Evolutionary conservation across 2,329 filamentous ascomycete genomes (phyloP), one percentile per base, ranked within the genome.

Genomic region (Fusarium circinatum): DNA sequence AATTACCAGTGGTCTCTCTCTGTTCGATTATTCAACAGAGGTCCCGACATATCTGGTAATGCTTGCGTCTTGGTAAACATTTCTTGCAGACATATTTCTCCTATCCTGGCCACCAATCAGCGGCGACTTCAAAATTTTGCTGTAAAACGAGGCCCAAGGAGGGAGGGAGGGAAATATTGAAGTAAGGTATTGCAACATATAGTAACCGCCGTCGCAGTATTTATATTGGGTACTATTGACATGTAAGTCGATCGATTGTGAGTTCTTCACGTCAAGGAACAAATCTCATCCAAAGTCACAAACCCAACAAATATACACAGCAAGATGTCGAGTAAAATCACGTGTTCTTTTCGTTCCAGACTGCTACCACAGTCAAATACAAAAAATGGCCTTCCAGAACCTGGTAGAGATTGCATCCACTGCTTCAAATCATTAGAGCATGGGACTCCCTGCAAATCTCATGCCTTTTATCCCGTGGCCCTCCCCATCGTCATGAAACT

Each of bases 381-480:
- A 36, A 54, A 44, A 65, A 54, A 54, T 65, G 52, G 26, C 60
- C 60, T 57, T 75, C 59, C 58, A 64, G 72, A 55, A 66, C 62
- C 58, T 44, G 64, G 61, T 57, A 54, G 71, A 75, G 65, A 74
- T 68, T 74, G 72, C 75, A 75, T 69, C 74, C 74, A 71, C 64
- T 74, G 70, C 76, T 76, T 76, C 75, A 77, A 69, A 60, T 76
- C 75, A 77, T 77, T 78, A 77, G 74, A 77, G 75, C 74, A 73
- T 77, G 74, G 76, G 67, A 72, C 62, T 68, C 63, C 26, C 63
- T 68, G 70, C 72, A 68, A 54, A 68, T 74, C 65, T 76, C 69
- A 45, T 70, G 72, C 59, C 65, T 71, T 62, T 65, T 72, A 45
- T 58, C 54, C 65, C 57, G 22, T 59, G 28, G 62, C 65, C 69